phyloP scores from a whole-genome alignment of 2,329 filamentous ascomycete species.

The Alternaria consortialis region DNA sequence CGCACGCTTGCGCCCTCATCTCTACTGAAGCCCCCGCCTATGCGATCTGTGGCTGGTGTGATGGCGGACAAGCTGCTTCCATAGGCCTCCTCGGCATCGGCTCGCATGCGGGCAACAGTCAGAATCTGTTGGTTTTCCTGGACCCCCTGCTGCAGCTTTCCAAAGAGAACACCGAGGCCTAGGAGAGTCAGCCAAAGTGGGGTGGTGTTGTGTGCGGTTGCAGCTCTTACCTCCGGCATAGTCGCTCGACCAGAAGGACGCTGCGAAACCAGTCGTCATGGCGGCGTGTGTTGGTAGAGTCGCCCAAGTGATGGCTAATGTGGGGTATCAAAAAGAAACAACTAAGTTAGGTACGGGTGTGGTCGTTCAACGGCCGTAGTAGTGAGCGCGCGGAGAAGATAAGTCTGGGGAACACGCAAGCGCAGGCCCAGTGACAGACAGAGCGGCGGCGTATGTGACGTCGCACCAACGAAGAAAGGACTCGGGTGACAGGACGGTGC shows the following conservation, averaged over 20 bases:
- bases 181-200: slow-evolving; percentile 35
- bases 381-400: slow-evolving; percentile 40
- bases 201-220: slow-evolving; percentile 10
- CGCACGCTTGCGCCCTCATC: slow-evolving; percentile 96
- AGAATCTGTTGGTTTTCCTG: slow-evolving; percentile 95
- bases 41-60: slow-evolving; percentile 79
- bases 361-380: slow-evolving; percentile 29
- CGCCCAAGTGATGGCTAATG: slow-evolving; percentile 25
- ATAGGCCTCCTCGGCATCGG: slow-evolving; percentile 93
- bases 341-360: slow-evolving; percentile 8
- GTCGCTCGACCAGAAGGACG: slow-evolving; percentile 98
- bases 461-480: slow-evolving; percentile 17
- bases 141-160: slow-evolving; percentile 95
- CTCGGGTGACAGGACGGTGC: slow-evolving; percentile 12
- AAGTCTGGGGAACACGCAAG: slow-evolving; percentile 39
- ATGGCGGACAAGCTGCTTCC: slow-evolving; percentile 83
- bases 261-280: slow-evolving; percentile 72
- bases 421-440: slow-evolving; percentile 18
- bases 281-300: slow-evolving; percentile 24
- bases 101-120: slow-evolving; percentile 89
- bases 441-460: slow-evolving; percentile 8
- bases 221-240: slow-evolving; percentile 87
- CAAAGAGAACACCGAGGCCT: slow-evolving; percentile 90
- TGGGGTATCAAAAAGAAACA: slow-evolving; percentile 17
- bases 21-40: slow-evolving; percentile 82